Evolutionary conservation across 371 early-diverging fungal species (phyloP), one percentile per base, ranked within the genome.

Genomic region (Saksenaea vasiformis): DNA sequence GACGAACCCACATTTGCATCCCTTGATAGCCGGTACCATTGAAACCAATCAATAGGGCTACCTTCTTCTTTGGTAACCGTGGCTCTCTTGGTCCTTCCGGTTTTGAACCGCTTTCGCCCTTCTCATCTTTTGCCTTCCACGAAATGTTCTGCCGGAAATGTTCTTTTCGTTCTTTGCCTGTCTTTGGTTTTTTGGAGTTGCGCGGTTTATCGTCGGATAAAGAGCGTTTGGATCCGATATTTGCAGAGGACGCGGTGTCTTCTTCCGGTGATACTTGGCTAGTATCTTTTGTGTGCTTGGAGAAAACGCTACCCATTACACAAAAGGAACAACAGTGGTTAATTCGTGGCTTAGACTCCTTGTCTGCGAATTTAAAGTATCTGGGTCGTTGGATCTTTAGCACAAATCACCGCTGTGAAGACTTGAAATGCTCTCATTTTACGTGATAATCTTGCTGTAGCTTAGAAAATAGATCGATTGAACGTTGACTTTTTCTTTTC

Each of bases 21-120:
- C 99, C 99, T 64, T 92, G 88, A 80, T 95, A 99, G 0, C 93
- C 96, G n/a, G 96, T 93, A 4, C 99, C 99, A 64, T 92, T 92
- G 71, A 92, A 99, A 4, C 96, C 94, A 73, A 98, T 77, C 54
- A 98, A 69, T 11, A 98, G 71, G 0, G 95, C 98, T 2, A 95
- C 91, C 64, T 93, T 92, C 54, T 87, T 85, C 75, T 99, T 99
- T 17, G 97, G 95, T 27, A 83, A 56, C 19, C 92, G 85, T 34
- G 71, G 68, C 27, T 73, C 80, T 34, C 69, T 62, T 22, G 60
- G 54, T 10, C 59, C 19, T 24, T 61, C 39, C 47, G 41, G 22
- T 34, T 35, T 19, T 43, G 57, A 13, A 41, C 43, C 34, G 36
- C 5, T 31, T 17, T 36, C 5, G 43, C 61, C 54, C 31, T 39